These are phyloP conservation scores for Lentinula sp. DNA, from an alignment of 768 basidiomycete genomes.

Conservation along the genomic window DNA sequence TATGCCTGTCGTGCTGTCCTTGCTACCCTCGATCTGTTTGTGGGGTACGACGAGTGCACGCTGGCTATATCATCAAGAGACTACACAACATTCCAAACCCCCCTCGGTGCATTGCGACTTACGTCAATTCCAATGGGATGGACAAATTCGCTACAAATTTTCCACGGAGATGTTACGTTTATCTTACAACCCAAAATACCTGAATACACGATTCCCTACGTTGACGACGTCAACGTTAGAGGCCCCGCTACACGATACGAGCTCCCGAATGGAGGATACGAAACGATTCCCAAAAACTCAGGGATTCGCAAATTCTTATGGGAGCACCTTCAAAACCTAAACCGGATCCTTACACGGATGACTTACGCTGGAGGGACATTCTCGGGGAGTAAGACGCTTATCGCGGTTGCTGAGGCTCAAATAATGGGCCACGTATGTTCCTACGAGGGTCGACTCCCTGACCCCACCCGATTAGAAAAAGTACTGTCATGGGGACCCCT, in stretches of 20 bases:
- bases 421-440: too few species aligned
- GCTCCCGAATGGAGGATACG: background rate
- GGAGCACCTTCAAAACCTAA: background rate
- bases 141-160: slow-evolving; percentile 23
- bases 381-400: too few species aligned
- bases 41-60: slow-evolving; percentile 20
- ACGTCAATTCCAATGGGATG: slow-evolving; percentile 24
- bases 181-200: slow-evolving; percentile 22
- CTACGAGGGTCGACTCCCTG: too few species aligned
- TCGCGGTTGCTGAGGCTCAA: too few species aligned
- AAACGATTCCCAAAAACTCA: background rate
- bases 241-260: background rate
- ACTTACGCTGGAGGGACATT: background rate
- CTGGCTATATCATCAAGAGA: background rate
- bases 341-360: background rate
- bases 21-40: slow-evolving; percentile 15
- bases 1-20: slow-evolving; percentile 5
- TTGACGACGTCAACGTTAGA: background rate
- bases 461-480: too few species aligned
- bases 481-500: too few species aligned
- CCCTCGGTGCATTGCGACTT: slow-evolving; percentile 15
- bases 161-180: slow-evolving; percentile 21
- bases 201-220: background rate
- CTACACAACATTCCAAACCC: slow-evolving; percentile 11
- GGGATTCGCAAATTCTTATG: background rate